These are phyloP conservation scores for Fomitopsis betulina DNA, from an alignment of 1,284 basidiomycete genomes.

Conservation along the genomic window DNA sequence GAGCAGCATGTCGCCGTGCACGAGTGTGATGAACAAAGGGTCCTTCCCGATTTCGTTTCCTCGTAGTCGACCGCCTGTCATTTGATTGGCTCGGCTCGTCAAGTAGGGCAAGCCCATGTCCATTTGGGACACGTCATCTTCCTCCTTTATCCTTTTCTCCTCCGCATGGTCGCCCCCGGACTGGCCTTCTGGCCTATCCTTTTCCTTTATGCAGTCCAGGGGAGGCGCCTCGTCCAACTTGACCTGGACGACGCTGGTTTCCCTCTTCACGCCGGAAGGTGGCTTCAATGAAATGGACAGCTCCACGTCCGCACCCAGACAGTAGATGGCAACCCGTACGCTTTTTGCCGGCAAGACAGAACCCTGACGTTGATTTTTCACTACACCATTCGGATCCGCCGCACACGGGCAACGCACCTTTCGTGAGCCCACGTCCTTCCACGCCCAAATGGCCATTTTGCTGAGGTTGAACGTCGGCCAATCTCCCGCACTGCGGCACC, in stretches of 20 bases:
- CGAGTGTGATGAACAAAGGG: constrained; percentile 38
- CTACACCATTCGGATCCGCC: background rate
- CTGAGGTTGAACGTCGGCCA: constrained; percentile 20
- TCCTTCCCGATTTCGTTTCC: background rate
- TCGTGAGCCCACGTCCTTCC: constrained; percentile 29
- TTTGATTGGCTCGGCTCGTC: background rate
- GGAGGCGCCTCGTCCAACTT: background rate
- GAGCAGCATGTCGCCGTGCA: constrained; percentile 54
- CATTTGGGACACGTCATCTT: background rate
- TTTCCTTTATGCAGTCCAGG: background rate
- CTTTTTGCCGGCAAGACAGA: constrained; percentile 12
- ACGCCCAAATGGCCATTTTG: constrained; percentile 27
- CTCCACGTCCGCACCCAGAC: constrained; percentile 30
- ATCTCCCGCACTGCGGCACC: constrained; percentile 10
- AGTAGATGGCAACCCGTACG: constrained; percentile 19
- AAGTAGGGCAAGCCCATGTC: background rate
- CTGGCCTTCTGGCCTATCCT: no score
- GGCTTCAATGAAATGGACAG: constrained; percentile 17
- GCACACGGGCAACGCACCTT: constrained; percentile 24
- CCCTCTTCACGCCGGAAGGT: background rate
- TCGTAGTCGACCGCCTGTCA: background rate
- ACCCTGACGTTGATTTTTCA: constrained; percentile 3
- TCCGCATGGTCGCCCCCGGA: no score
- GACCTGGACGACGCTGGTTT: background rate
- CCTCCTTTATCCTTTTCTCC: background rate